Base-by-base conservation (phyloP, 805 yeast genomes). In the Pichia deserticola region DNA sequence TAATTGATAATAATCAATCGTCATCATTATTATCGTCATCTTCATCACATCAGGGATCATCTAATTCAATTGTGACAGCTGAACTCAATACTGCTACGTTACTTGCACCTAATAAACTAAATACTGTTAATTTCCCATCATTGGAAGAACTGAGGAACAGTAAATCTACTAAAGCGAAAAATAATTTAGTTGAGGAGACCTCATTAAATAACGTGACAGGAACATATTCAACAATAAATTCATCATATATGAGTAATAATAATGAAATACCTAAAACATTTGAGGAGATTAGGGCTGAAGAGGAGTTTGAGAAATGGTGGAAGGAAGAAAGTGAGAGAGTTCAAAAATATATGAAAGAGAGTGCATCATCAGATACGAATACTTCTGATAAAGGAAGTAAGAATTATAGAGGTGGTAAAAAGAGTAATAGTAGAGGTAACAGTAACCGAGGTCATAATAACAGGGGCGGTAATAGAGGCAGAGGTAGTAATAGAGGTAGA, bases 231-330 rank as follows among this genome's bases (percentile, higher is more conserved):
- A 7, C 32, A 3, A 3, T 9, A 7, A 6, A 7, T 30, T 30
- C 32, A 30, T 30, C 32, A 30, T 30, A 29, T 20, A n/a, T 15
- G 30, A 20, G 5, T 27, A 27, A 45, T 15, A 15, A 13, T 12
- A 13, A 34, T 7, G 29, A 29, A 34, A 34, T 40, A 15, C 13
- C 45, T 12, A 64, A 35, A 30, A 49, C 86, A 1, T 64, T 86
- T 40, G 81, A 78, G 42, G 96, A 89, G 51, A 76, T 85, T 42
- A 84, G 82, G 60, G 83, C 82, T 55, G 96, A 89, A 54, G 87
- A 86, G 59, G 89, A 83, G 60, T 89, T 89, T 69, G 89, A 83
- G 32, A 75, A 70, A 52, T 89, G 97, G 97, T 89, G 95, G 90
- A 84, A 78, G 36, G 81, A 78, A 55, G 96, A 89, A 60, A 75